phyloP scores from a whole-genome alignment of 371 early-diverging fungal genomes.

The Chytridiales sp. region DNA sequence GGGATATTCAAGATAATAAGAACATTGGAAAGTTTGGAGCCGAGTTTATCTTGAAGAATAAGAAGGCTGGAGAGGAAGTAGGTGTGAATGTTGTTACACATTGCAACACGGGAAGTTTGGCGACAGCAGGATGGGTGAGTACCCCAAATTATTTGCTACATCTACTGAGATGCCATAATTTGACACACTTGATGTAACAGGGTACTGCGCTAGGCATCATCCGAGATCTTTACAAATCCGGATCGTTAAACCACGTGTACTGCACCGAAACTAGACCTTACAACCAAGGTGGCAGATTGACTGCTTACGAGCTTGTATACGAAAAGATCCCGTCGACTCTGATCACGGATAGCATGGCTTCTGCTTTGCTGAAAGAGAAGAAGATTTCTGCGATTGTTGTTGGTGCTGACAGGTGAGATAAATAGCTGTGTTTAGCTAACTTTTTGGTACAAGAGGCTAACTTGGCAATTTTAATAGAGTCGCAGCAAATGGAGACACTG shows the following conservation, averaged over 20 bases:
- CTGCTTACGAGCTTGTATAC: constrained; percentile 91
- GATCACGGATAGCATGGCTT: constrained; percentile 90
- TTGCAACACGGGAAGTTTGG: constrained; percentile 87
- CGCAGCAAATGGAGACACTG: constrained; percentile 95
- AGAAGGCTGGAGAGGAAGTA: constrained; percentile 5
- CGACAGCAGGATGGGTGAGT: constrained; percentile 56
- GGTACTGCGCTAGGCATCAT: constrained; percentile 69
- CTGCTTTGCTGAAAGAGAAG: constrained; percentile 68
- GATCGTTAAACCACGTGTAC: constrained; percentile 72
- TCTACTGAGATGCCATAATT: not conserved
- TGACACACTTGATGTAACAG: constrained; percentile 9
- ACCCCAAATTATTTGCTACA: constrained; percentile 11
- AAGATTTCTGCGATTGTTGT: constrained; percentile 84
- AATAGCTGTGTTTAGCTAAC: not conserved
- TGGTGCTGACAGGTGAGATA: constrained; percentile 81
- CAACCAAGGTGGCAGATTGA: constrained; percentile 93
- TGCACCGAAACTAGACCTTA: constrained; percentile 97
- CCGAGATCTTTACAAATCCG: constrained; percentile 64
- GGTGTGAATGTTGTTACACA: constrained; percentile 82
- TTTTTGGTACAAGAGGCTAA: not conserved
- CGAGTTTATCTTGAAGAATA: constrained; percentile 54
- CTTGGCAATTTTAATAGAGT: constrained; percentile 49
- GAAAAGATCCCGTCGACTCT: constrained; percentile 89
- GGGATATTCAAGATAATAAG: constrained; percentile 85
- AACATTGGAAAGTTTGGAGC: constrained; percentile 85